Evolutionary conservation across 768 basidiomycete species (phyloP).

Genomic region (Amanita molliuscula): DNA sequence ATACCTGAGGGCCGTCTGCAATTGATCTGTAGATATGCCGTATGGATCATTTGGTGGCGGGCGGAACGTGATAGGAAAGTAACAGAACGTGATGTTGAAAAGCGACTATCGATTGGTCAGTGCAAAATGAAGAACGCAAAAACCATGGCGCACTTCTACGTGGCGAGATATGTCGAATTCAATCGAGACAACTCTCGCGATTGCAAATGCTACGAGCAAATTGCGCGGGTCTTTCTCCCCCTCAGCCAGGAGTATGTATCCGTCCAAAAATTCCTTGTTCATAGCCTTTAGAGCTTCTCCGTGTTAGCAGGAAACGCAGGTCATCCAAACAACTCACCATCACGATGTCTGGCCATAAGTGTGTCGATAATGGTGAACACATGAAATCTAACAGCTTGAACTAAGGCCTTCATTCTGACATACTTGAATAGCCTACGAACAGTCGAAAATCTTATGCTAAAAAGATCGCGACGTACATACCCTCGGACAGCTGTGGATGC

Average conservation of each 20-base stretch:
- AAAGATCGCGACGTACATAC: constrained; percentile 18
- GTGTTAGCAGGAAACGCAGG: constrained; percentile 2
- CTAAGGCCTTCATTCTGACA: constrained; percentile 73
- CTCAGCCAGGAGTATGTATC: constrained; percentile 75
- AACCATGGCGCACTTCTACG: constrained; percentile 54
- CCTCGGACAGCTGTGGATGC: constrained; percentile 53
- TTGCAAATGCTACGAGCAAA: constrained; percentile 80
- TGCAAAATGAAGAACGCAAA: neutral
- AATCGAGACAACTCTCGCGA: constrained; percentile 74
- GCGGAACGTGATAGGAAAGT: constrained; percentile 95
- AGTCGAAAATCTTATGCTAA: neutral
- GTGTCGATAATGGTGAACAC: constrained; percentile 79
- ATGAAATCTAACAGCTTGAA: constrained; percentile 71
- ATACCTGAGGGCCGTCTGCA: constrained; percentile 63
- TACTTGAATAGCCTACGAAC: constrained; percentile 54
- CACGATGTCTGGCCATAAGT: constrained; percentile 60
- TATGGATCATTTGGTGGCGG: constrained; percentile 93
- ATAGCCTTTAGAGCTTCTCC: constrained; percentile 55
- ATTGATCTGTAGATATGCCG: constrained; percentile 81
- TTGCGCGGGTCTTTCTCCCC: constrained; percentile 98
- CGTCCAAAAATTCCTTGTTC: constrained; percentile 61
- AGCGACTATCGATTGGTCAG: constrained; percentile 43
- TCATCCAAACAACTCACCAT: constrained; percentile 31
- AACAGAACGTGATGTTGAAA: constrained; percentile 95
- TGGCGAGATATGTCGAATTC: constrained; percentile 75